A percentile compares a stretch with the other conserved stretches of the same genome.
These are phyloP conservation scores for Apostasia shenzhenica DNA, from an alignment of 106 monocot species.

Conservation along the genomic window DNA sequence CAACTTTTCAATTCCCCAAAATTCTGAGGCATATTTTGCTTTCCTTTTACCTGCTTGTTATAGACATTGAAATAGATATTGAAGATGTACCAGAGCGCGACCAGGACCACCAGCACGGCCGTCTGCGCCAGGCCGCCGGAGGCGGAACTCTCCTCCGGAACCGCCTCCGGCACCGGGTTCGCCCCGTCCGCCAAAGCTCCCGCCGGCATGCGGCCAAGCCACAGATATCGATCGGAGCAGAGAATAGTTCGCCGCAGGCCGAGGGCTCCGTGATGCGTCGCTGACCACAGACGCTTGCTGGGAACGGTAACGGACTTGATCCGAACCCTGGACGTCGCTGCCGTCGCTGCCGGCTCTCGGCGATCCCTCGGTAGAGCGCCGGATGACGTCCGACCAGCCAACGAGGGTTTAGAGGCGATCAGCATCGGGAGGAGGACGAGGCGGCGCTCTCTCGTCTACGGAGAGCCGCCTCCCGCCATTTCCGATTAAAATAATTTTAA, in stretches of 20 bases:
- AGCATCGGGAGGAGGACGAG: background rate
- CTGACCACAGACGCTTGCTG: background rate
- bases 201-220: background rate
- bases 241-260: background rate
- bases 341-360: background rate
- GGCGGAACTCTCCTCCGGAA: background rate
- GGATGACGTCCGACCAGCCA: background rate
- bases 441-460: background rate
- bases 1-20: background rate
- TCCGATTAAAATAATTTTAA: background rate
- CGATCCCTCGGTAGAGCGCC: background rate
- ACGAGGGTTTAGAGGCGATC: background rate
- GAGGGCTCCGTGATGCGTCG: background rate
- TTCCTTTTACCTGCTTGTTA: slow-evolving; percentile 25
- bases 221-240: background rate
- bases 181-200: background rate
- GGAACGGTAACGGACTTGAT: background rate
- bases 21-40: background rate
- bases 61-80: slow-evolving; percentile 42
- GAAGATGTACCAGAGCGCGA: slow-evolving; percentile 32
- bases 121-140: background rate
- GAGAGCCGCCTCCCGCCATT: background rate
- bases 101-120: slow-evolving; percentile 15
- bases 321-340: background rate
- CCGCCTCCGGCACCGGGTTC: background rate